These are phyloP conservation scores for Aspergillus sp. DNA, from an alignment of 2,329 filamentous ascomycete genomes.

Conservation along the genomic window DNA sequence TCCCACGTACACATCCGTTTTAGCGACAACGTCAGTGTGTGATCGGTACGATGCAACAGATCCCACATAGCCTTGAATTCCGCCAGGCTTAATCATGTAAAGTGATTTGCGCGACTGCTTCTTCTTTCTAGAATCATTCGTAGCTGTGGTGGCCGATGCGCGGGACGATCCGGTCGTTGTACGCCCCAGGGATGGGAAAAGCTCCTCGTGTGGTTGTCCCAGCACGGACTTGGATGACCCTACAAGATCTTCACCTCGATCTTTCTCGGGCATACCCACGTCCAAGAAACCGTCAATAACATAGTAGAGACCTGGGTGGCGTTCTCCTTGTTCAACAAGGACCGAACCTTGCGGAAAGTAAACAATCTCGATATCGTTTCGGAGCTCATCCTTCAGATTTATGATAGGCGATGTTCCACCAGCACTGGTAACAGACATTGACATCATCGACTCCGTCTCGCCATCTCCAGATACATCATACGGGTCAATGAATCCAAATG, in stretches of 20 bases:
- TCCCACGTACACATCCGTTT: constrained; percentile 96
- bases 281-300: constrained; percentile 96
- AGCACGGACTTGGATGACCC: constrained; percentile 26
- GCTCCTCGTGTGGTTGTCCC: constrained; percentile 28
- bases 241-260: constrained; percentile 45
- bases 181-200: constrained; percentile 42
- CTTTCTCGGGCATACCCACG: constrained; percentile 74
- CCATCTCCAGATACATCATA: constrained; percentile 70
- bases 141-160: constrained; percentile 17
- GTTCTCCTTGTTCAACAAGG: constrained; percentile 90
- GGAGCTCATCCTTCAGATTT: constrained; percentile 69
- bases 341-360: constrained; percentile 94
- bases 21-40: constrained; percentile 93
- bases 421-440: constrained; percentile 60
- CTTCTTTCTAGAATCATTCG: constrained; percentile 30
- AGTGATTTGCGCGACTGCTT: constrained; percentile 62
- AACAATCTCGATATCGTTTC: constrained; percentile 91
- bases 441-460: constrained; percentile 79
- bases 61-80: constrained; percentile 88
- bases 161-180: constrained; percentile 37
- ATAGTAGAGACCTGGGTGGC: constrained; percentile 96
- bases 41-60: constrained; percentile 93
- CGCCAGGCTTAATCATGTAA: constrained; percentile 89
- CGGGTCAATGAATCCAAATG: constrained; percentile 85
- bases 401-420: constrained; percentile 61